Base-by-base conservation (phyloP, 1,284 basidiomycete species). In the Stereum hirsutum region DNA sequence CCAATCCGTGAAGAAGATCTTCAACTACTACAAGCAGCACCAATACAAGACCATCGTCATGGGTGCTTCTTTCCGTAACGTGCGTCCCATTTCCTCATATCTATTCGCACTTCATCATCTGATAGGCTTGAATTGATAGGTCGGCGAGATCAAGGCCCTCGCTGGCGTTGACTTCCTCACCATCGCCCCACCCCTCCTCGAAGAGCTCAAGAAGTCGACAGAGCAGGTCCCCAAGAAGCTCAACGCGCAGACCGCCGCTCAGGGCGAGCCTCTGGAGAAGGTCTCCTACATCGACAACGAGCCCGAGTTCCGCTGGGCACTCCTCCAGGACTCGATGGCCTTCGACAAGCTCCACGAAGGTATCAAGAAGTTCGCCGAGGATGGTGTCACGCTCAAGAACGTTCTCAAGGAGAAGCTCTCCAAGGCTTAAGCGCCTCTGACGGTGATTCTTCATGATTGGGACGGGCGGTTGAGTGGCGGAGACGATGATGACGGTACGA, bases 11-110 rank as follows among this genome's bases (percentile, higher is more conserved):
- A 84, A 89, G 74, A 86, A 78, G 68, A 99, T 98, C 73, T 99
- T 87, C 82, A 89, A 92, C 76, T 98, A 98, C 76, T 99, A 98
- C 83, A 99, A 99, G 77, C 92, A 96, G 66, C 79, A 99, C 70
- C 78, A 80, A 52, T 98, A 98, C 81, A 92, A 94, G 61, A 99
- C 95, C 55, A 98, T 98, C 64, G 94, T 99, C 65, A 99, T 99
- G 95, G 95, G 95, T 64, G 95, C 95, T 50, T 96, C 92, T 43
- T 99, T 99, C 93, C 88, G 92, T 62, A 95, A 95, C 73, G 83
- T 89, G 55, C 41, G 78, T 68, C 6, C 20, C 34, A 6, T 31
- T 24, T 11, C 8, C 20, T 11, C 14, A 7, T 23, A 3, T 23
- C 12, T 12, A 15, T 4, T 27, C 42, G 40, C 7, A 19, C 15